These are phyloP conservation scores for Fusarium phyllophilum DNA, from an alignment of 2,329 filamentous ascomycete species.

Conservation along the genomic window DNA sequence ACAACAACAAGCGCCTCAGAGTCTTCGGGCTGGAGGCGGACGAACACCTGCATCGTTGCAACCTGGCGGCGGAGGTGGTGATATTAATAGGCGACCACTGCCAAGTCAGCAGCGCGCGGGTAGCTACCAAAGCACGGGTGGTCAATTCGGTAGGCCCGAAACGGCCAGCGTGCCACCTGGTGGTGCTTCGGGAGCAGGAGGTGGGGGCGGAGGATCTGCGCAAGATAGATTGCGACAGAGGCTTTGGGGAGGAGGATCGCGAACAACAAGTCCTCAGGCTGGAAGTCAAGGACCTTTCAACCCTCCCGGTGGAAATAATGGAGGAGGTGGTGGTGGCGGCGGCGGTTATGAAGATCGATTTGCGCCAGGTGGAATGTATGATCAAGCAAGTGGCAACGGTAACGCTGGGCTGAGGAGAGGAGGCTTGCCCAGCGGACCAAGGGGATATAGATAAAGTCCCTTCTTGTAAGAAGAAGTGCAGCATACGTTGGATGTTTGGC, in stretches of 20 bases:
- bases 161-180: conserved; percentile 44
- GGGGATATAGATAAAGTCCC: conserved; percentile 49
- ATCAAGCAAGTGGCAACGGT: conserved; percentile 51
- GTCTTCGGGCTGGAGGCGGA: conserved; percentile 57
- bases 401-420: conserved; percentile 45
- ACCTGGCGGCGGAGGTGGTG: conserved; percentile 39
- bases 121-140: conserved; percentile 73
- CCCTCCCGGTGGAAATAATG: conserved; percentile 51
- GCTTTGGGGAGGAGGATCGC: conserved; percentile 72
- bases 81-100: conserved; percentile 50
- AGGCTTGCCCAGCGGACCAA: conserved; percentile 60
- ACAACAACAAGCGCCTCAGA: conserved; percentile 52
- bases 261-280: conserved; percentile 63
- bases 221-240: conserved; percentile 86
- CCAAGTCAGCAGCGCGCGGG: conserved; percentile 56
- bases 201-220: conserved; percentile 65
- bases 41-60: conserved; percentile 46
- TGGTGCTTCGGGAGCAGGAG: conserved; percentile 47
- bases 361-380: conserved; percentile 58
- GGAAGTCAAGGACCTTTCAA: conserved; percentile 57
- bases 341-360: conserved; percentile 59
- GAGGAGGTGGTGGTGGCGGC: conserved; percentile 39
- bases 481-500: conserved; percentile 20
- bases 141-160: conserved; percentile 28
- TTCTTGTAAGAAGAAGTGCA: background rate